Evolutionary conservation across 2,329 filamentous ascomycete species (phyloP), one percentile per base, ranked within the genome.

Genomic region (Botrytis paeoniae): DNA sequence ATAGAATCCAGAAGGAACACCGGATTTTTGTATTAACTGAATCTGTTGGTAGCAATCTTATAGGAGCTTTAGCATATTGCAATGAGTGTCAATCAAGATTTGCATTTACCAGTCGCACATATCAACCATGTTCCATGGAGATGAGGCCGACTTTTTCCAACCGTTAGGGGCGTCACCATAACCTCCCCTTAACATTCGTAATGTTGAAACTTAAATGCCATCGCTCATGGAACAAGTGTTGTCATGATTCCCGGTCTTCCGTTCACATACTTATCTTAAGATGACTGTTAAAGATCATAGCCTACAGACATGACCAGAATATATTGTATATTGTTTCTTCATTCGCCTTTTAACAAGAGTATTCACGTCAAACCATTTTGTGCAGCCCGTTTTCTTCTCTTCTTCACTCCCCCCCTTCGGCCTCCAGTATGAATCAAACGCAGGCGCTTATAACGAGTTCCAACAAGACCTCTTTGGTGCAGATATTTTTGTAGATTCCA

Each of bases 401-500:
- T 18, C 22, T 62, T 20, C 35, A 25, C 35, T 39, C 6, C 35
- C 22, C 32, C 25, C 22, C n/a, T 62, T 18, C 2, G 16, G 14
- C 35, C 22, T 25, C 25, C 35, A 41, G 16, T 22, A 61, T 70
- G 68, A 43, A 61, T 18, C 54, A 22, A 41, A 60, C 68, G 20
- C 68, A 70, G 29, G 32, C 37, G 10, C 8, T 60, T 1, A 70
- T 70, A 16, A 70, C 68, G 32, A 39, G 39, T 45, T 41, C 37
- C 25, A 61, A 70, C 41, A 70, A 70, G 68, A 70, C 68, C 7
- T 37, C 68, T 61, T 20, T 70, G n/a, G 39, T 70, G 39, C 25
- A 61, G 51, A 70, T 70, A 43, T 70, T 70, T 60, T n/a, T 61
- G 3, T 70, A n/a, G 32, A 60, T 70, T 32, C 68, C 54, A 29